These are phyloP conservation scores for Schizonepeta tenuifolia DNA, from an alignment of 257 asterid species.

Conservation along the genomic window DNA sequence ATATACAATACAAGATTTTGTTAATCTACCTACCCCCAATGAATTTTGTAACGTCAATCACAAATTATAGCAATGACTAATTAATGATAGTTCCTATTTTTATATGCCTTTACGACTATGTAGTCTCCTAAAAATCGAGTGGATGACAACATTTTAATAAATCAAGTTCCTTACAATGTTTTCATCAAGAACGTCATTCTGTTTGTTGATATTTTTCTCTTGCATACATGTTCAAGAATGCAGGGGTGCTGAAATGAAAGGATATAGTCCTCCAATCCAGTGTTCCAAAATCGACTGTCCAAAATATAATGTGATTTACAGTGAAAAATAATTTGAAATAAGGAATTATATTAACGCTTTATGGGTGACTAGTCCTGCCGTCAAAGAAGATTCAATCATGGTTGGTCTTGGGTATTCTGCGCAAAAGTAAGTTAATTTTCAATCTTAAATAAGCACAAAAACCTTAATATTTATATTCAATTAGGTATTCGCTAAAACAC, in stretches of 20 bases:
- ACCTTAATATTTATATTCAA: too few relatives aligned
- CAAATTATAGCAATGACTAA: too few relatives aligned
- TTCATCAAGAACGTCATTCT: not conserved
- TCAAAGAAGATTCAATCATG: not conserved
- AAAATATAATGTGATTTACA: not conserved
- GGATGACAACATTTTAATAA: too few relatives aligned
- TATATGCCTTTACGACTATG: too few relatives aligned
- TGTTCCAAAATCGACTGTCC: not conserved
- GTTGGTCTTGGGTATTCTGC: not conserved
- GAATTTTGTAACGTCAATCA: too few relatives aligned
- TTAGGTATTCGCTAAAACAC: too few relatives aligned
- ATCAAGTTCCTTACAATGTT: not conserved
- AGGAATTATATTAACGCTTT: not conserved
- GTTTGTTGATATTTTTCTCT: too few relatives aligned
- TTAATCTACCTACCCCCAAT: too few relatives aligned
- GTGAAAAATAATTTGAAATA: slow-evolving; percentile 13
- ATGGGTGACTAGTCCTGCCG: not conserved
- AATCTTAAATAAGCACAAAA: too few relatives aligned
- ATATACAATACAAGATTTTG: too few relatives aligned
- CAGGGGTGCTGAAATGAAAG: not conserved
- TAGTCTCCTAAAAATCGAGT: too few relatives aligned
- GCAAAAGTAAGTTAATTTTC: not conserved
- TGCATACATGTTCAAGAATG: not conserved
- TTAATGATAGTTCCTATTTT: too few relatives aligned
- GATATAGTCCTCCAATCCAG: not conserved